These are phyloP conservation scores for Cryptococcus floricola DNA, from an alignment of 1,284 basidiomycete species.

Conservation along the genomic window DNA sequence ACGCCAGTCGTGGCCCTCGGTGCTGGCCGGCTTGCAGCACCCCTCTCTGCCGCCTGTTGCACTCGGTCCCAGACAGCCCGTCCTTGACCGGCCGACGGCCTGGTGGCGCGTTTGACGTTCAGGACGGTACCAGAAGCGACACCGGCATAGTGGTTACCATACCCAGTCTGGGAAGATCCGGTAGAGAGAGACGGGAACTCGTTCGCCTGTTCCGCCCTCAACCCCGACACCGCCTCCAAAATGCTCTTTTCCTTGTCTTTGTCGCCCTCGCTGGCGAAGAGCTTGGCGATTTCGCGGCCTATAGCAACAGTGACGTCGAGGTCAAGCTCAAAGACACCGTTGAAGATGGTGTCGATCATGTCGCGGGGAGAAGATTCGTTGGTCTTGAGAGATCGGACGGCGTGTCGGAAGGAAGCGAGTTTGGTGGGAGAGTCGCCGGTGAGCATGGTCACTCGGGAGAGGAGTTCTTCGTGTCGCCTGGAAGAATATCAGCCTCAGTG, in stretches of 20 bases:
- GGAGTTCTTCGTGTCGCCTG: conserved; percentile 67
- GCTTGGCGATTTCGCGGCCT: conserved; percentile 70
- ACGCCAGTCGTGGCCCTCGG: conserved; percentile 28
- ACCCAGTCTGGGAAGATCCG: conserved; percentile 51
- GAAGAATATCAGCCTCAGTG: background rate
- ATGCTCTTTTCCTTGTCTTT: conserved; percentile 67
- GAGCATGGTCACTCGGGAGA: conserved; percentile 63
- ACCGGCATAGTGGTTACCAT: conserved; percentile 65
- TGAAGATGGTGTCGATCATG: conserved; percentile 81
- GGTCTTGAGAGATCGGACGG: conserved; percentile 72
- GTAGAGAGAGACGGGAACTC: conserved; percentile 80
- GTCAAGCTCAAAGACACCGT: conserved; percentile 67
- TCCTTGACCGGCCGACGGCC: conserved; percentile 49
- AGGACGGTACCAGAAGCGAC: conserved; percentile 75
- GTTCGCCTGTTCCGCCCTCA: conserved; percentile 78
- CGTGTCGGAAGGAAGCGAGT: conserved; percentile 69
- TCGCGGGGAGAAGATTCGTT: conserved; percentile 78
- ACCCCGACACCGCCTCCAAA: conserved; percentile 72
- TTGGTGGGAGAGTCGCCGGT: conserved; percentile 69
- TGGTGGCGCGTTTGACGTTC: conserved; percentile 72
- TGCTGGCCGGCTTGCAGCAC: conserved; percentile 59
- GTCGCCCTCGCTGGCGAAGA: conserved; percentile 72
- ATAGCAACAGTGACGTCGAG: conserved; percentile 72
- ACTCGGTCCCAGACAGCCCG: conserved; percentile 79
- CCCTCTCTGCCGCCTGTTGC: conserved; percentile 70